These are phyloP conservation scores for Fusarium xylarioides DNA, from an alignment of 2,329 filamentous ascomycete species.

Conservation along the genomic window DNA sequence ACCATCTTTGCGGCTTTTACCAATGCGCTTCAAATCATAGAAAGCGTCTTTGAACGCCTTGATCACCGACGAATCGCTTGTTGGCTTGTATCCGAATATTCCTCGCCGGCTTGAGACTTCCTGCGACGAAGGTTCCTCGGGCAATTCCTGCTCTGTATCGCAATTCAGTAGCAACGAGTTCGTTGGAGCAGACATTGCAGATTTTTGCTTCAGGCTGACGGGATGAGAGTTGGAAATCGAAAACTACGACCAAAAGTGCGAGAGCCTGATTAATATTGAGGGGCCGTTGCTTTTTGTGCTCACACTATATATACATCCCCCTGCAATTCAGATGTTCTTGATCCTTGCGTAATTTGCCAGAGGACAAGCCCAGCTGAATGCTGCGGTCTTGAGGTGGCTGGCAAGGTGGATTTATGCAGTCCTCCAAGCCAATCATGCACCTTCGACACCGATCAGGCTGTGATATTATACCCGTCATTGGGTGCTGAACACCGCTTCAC, in stretches of 20 bases:
- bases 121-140: neutral
- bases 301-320: neutral
- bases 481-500: accelerated
- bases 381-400: too few relatives aligned
- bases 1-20: too few relatives aligned
- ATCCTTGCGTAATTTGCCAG: neutral
- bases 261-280: neutral
- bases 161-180: neutral
- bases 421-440: neutral
- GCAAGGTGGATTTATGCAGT: neutral
- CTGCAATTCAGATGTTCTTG: accelerated
- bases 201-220: too few relatives aligned
- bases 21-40: neutral
- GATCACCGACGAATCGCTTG: accelerated
- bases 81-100: neutral
- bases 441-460: accelerated
- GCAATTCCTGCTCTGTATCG: too few relatives aligned
- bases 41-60: accelerated
- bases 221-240: too few relatives aligned
- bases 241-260: too few relatives aligned
- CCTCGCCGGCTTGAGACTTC: neutral
- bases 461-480: accelerated
- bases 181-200: neutral
- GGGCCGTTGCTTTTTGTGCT: accelerated
- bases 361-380: neutral